Conservation (phyloP, 495 filamentous ascomycete species). For the Daldinia loculata region DNA sequence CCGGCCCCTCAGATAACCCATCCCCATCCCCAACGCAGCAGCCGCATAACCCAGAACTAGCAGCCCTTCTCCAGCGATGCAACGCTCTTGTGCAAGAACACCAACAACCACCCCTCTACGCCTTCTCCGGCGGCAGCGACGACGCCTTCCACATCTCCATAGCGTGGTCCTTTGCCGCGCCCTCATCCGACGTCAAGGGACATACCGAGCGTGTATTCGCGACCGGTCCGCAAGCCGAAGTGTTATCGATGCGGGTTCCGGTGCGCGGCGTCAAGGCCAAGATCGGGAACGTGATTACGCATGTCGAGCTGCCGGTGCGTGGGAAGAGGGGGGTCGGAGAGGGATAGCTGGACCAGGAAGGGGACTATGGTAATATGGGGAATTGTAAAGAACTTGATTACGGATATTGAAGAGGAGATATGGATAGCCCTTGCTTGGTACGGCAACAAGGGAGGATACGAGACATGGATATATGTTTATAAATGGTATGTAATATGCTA, state of each 20-base stretch:
- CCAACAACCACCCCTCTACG: conserved; percentile 79
- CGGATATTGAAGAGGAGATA: not conserved
- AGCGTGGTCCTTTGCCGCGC: conserved; percentile 72
- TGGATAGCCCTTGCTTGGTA: not conserved
- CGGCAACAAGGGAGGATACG: not conserved
- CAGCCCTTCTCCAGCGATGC: conserved; percentile 67
- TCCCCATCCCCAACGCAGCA: not conserved
- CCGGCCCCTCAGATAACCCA: not conserved
- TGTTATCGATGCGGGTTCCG: conserved; percentile 47
- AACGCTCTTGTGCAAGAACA: conserved; percentile 69
- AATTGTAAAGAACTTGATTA: not conserved
- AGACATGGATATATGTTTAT: not conserved
- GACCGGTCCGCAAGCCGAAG: conserved; percentile 2
- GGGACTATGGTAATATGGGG: not conserved
- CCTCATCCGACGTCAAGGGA: conserved; percentile 49
- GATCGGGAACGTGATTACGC: conserved; percentile 76
- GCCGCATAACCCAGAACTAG: conserved; percentile 62
- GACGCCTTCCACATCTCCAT: conserved; percentile 81
- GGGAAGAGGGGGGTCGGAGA: conserved; percentile 17
- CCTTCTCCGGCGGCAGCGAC: conserved; percentile 50
- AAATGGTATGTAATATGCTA: not conserved
- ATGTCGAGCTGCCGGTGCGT: conserved; percentile 55
- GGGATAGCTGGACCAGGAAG: not conserved
- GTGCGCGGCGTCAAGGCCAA: conserved; percentile 73
- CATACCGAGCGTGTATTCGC: conserved; percentile 46